Percentiles rank a stretch among this genome's conserved stretches.
phyloP scores from a whole-genome alignment of 2,329 filamentous ascomycete species.

The Lasiodiplodia gonubiensis region DNA sequence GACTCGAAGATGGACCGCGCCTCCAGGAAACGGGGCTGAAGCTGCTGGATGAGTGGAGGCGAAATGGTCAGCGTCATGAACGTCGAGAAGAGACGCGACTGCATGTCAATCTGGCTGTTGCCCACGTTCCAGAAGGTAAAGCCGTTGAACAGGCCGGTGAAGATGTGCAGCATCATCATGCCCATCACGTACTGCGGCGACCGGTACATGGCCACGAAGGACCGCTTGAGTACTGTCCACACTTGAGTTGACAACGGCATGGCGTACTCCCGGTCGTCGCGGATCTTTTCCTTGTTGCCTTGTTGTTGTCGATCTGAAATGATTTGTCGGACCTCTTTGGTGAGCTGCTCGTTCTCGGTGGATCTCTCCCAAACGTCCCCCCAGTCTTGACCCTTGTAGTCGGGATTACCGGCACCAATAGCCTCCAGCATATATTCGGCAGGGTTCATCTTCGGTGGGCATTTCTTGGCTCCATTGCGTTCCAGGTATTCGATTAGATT shows the following conservation, averaged over 20 bases:
- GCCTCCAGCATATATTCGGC: conserved; percentile 60
- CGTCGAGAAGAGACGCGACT: conserved; percentile 72
- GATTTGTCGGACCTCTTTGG: conserved; percentile 50
- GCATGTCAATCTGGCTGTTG: conserved; percentile 49
- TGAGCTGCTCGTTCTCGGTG: conserved; percentile 45
- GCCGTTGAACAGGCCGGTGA: conserved; percentile 55
- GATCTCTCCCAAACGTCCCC: conserved; percentile 53
- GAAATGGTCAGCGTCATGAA: conserved; percentile 80
- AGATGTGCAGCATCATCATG: conserved; percentile 64
- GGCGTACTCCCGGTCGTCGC: conserved; percentile 53
- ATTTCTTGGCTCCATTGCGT: conserved; percentile 59
- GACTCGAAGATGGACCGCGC: conserved; percentile 71
- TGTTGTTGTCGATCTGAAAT: conserved; percentile 43
- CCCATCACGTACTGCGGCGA: conserved; percentile 71
- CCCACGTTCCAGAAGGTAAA: conserved; percentile 57
- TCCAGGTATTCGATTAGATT: conserved; percentile 57
- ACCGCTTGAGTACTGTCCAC: conserved; percentile 51
- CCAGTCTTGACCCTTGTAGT: conserved; percentile 54
- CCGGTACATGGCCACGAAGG: conserved; percentile 67
- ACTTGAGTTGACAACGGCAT: conserved; percentile 51
- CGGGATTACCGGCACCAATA: conserved; percentile 50
- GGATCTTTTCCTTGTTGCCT: conserved; percentile 41
- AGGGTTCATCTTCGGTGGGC: conserved; percentile 59
- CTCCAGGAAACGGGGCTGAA: conserved; percentile 74
- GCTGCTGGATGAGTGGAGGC: conserved; percentile 75